Evolutionary conservation across 352 stramenopile genomes (phyloP).

Genomic region (Pilasporangium apinafurcum): DNA sequence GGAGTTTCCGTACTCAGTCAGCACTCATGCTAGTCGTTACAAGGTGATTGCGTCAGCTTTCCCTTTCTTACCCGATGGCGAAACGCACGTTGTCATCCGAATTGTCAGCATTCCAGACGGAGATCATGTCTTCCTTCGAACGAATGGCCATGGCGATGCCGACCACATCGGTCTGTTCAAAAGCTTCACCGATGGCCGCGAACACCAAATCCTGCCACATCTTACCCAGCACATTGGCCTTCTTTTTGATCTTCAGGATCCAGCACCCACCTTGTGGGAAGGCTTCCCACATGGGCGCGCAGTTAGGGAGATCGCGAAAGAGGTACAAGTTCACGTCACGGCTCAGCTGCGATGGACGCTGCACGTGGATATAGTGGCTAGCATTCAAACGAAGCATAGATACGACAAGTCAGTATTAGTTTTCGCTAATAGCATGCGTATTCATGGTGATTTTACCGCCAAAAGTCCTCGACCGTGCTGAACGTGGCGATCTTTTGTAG

Average conservation of each 20-base stretch:
- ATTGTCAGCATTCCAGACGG: constrained; percentile 93
- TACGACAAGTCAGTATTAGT: not conserved
- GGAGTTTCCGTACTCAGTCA: too few relatives aligned
- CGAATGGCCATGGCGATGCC: constrained; percentile 91
- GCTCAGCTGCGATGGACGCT: constrained; percentile 88
- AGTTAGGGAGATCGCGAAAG: constrained; percentile 87
- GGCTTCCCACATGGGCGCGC: constrained; percentile 87
- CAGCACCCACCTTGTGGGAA: constrained; percentile 92
- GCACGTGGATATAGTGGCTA: constrained; percentile 91
- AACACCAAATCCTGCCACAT: constrained; percentile 94
- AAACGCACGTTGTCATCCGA: constrained; percentile 82
- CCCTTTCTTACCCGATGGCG: constrained; percentile 69
- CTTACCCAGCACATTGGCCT: constrained; percentile 90
- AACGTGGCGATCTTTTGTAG: constrained; percentile 88
- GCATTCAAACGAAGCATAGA: not conserved
- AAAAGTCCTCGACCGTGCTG: constrained; percentile 90
- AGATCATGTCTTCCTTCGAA: constrained; percentile 93
- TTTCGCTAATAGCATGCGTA: too few relatives aligned
- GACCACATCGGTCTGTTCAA: constrained; percentile 89
- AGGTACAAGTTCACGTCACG: constrained; percentile 92
- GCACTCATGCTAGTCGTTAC: too few relatives aligned
- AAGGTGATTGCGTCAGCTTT: too few relatives aligned
- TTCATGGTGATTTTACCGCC: constrained; percentile 69
- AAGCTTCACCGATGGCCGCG: constrained; percentile 88
- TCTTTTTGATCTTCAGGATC: constrained; percentile 95